Evolutionary conservation across 1,284 basidiomycete genomes (phyloP), one percentile per base, ranked within the genome.

Genomic region (Puccinia polysora): DNA sequence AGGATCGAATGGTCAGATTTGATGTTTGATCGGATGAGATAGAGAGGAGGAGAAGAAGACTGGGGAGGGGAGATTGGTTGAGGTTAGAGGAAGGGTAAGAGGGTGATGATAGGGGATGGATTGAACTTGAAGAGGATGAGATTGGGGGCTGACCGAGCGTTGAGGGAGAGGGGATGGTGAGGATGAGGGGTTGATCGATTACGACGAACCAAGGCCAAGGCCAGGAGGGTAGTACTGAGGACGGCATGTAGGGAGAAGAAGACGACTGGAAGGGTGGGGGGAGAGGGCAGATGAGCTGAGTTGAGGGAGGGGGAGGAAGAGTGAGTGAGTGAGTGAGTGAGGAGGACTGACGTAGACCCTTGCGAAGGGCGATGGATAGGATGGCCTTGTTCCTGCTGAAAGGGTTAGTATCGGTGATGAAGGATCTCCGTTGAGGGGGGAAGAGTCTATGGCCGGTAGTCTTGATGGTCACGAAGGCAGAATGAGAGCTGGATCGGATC

Each of bases 211-310:
- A 71, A 28, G 7, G 68, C 59, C 32, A 71, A 56, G 20, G 68
- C 68, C 4, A 63, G 12, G 1, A 52, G 12, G 28, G 59, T 45
- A 28, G 55, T 43, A 52, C 59, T 63, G 20, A 63, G 18, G 14
- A 71, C 68, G 49, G 34, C 59, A 55, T 71, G 59, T 3, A 71
- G 58, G n/a, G 59, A 63, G 40, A 53, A 40, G 50, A 71, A 71
- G 49, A 71, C 68, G 47, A 71, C 68, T 71, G 25, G 0, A 47
- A 45, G 63, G n/a, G 23, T 18, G n/a, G 43, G 25, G 56, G 18
- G 12, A 18, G 25, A 14, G 8, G 4, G 10, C 58, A n/a, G 45
- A 20, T 30, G 25, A 7, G 30, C 3, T 40, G 25, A 53, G 20
- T 23, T n/a, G 28, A 12, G 15, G 7, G 12, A 30, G 18, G 30